Base-by-base conservation (phyloP, 768 basidiomycete genomes). In the Stropharia rugosoannulata region DNA sequence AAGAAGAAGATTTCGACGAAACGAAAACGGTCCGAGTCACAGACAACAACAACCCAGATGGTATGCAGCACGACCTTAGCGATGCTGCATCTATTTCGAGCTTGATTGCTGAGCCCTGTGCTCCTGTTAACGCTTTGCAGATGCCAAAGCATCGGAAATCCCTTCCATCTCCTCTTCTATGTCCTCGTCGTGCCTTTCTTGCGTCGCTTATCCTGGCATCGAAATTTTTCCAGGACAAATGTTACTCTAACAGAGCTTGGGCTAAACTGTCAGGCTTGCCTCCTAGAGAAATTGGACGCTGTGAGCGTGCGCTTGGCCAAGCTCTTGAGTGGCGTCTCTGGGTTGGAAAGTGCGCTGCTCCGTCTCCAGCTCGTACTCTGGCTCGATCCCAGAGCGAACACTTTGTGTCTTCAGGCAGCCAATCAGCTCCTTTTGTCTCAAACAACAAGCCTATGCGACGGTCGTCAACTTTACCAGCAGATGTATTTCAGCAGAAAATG, bases 241-340 rank as follows among this genome's bases (percentile, higher is more conserved):
- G 90, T 41, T 97, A 95, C 64, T 94, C 92, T 12, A 96, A 97
- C 68, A 84, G 86, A 25, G 94, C 95, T 15, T 97, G 95, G 95
- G 90, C 91, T 1, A 94, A 95, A 65, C 80, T 98, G 5, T 90
- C 90, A n/a, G 93, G 94, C 15, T 79, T 98, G 2, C 84, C 87
- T 0, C 85, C 92, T 4, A 75, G 85, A 40, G 95, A 98, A 75
- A 90, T 98, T 49, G 86, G 91, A 38, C 82, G 85, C 15, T 95
- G 93, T 66, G 95, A 98, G 70, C 84, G 90, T 19, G 90, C 90
- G 0, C 82, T 98, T 40, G 90, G 93, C 19, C 85, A 86, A 66
- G 87, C 92, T 8, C 81, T 96, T 16, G 86, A 87, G 57, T 96
- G 92, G 91, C 82, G 90, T n/a, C 83, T 95, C 19, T 95, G 93